phyloP scores from a whole-genome alignment of 1,139 yeast species.

The Nakaseomyces kungkrabaensis region DNA sequence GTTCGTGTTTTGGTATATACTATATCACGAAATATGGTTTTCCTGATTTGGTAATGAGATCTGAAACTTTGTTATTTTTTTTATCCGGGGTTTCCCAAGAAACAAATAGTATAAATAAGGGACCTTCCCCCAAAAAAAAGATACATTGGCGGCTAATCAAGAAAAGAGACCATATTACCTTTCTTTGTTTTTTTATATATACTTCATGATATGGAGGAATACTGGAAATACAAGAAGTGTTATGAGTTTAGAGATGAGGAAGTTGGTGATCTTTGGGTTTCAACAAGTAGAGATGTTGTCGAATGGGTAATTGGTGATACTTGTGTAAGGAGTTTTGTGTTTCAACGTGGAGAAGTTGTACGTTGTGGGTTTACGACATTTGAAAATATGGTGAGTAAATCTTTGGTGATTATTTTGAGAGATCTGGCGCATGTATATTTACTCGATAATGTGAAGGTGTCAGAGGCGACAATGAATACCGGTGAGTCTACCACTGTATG shows the following conservation, averaged over 20 bases:
- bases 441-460: conserved; percentile 5
- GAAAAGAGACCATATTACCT: too few relatives aligned
- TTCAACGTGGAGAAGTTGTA: conserved; percentile 12
- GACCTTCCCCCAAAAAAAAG: background rate
- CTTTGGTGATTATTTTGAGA: conserved; percentile 21
- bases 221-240: background rate
- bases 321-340: conserved; percentile 19
- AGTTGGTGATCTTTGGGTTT: conserved; percentile 21
- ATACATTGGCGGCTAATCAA: background rate
- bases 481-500: conserved; percentile 20
- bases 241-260: background rate
- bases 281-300: conserved; percentile 13
- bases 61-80: too few relatives aligned
- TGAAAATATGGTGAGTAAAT: conserved; percentile 14
- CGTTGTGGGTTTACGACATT: conserved; percentile 26
- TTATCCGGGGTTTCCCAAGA: background rate
- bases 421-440: conserved; percentile 24
- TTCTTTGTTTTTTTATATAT: too few relatives aligned
- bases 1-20: too few relatives aligned
- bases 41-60: too few relatives aligned
- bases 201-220: background rate
- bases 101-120: background rate
- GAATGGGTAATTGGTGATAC: conserved; percentile 22
- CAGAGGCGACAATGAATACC: conserved; percentile 1
- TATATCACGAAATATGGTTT: too few relatives aligned